Base-by-base conservation (phyloP, 495 filamentous ascomycete species). In the Pseudomonodictys pantanalensis region DNA sequence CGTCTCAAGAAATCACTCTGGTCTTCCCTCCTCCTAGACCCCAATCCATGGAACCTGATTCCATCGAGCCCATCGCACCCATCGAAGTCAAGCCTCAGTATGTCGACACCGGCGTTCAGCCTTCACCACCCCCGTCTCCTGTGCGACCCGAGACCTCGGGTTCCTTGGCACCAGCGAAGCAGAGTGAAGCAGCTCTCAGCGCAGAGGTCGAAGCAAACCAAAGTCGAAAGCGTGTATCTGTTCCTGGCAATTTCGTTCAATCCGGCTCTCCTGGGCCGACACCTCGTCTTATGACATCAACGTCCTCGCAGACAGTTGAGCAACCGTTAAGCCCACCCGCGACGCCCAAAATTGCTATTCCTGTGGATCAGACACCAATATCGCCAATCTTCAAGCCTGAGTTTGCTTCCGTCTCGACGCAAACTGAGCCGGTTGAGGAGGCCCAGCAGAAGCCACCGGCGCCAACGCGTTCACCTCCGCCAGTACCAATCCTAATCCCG, bases 81-180 rank as follows among this genome's bases (percentile, higher is more conserved):
- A 56, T 23, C 17, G 56, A 17, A 54, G 43, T n/a, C 18, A 55
- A 41, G 50, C 53, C 54, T 12, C 54, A 64, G 23, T 92, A 92
- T 71, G 79, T 80, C 35, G 89, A 95, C 69, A 79, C 80, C n/a
- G 89, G 84, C 2, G 79, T 88, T 38, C 91, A 96, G 70, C 91
- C 79, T 65, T 90, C 91, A 41, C 90, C 90, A 41, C 91, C 89
- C 6, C 78, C 85, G 1, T 95, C 89, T 17, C 90, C 90, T 5
- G 49, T 81, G n/a, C 60, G 72, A 17, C 56, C 60, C 9, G 29
- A 58, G 10, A 30, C 24, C 2, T 28, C 28, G 18, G 59, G 54
- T 18, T 50, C 62, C 5, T 25, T 51, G 10, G 17, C 44, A 10
- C 38, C n/a, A 33, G 24, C 25, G 59, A 56, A 45, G 20, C 38